Conservation (phyloP, 495 filamentous ascomycete species). For the Annulohypoxylon maeteangense region DNA sequence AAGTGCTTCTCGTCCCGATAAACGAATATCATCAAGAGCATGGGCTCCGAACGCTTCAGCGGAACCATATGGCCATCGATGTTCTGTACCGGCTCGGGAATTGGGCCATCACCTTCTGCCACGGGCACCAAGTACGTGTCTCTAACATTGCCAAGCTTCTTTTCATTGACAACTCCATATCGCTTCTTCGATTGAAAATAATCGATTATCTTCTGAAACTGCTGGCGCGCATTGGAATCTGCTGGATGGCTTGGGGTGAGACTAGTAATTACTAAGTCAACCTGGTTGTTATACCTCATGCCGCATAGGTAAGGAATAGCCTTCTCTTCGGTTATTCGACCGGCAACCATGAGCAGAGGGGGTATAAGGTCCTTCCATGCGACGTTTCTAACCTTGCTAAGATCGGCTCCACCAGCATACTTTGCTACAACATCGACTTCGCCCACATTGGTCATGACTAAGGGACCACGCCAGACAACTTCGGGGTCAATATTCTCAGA, state of each 20-base stretch:
- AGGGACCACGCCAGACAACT: conserved; percentile 80
- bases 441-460: conserved; percentile 80
- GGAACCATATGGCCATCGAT: conserved; percentile 79
- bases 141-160: conserved; percentile 72
- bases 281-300: conserved; percentile 74
- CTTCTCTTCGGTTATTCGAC: conserved; percentile 80
- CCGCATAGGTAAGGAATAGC: conserved; percentile 91
- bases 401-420: conserved; percentile 82
- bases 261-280: conserved; percentile 77
- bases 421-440: conserved; percentile 80
- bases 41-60: conserved; percentile 69
- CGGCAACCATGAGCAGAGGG: conserved; percentile 75
- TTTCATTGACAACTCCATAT: conserved; percentile 84
- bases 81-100: conserved; percentile 79
- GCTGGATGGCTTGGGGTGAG: conserved; percentile 62
- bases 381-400: conserved; percentile 65
- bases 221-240: conserved; percentile 59
- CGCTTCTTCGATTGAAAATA: conserved; percentile 81
- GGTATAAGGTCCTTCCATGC: conserved; percentile 78
- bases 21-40: conserved; percentile 81
- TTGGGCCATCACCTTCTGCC: conserved; percentile 64
- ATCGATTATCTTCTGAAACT: conserved; percentile 76
- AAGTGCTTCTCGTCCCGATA: conserved; percentile 63
- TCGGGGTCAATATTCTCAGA: conserved; percentile 73
- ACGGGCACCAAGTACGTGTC: conserved; percentile 83